Base-by-base conservation (phyloP, 768 basidiomycete species). In the Lactifluus subvellereus region DNA sequence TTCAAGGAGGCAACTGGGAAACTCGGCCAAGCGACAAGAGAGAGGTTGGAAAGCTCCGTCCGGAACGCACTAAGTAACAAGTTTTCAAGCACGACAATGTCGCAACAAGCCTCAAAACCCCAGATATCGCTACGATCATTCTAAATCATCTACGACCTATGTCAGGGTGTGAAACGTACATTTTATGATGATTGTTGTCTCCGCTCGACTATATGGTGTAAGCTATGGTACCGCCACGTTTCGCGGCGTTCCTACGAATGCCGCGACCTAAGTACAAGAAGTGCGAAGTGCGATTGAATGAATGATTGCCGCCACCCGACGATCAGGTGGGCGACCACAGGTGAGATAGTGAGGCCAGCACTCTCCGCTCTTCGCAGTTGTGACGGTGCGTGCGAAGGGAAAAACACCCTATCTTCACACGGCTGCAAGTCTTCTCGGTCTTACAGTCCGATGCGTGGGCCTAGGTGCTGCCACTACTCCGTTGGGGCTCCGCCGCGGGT, bases 61-160 rank as follows among this genome's bases (percentile, higher is more conserved):
- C 61, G 67, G 27, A 58, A 43, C 20, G 67, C 61, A 8, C 42
- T 68, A 4, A 61, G 61, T 51, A 62, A 53, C 56, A 66, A 54
- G 52, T 11, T 42, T 3, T 30, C 61, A 20, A 43, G 42, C 40
- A 32, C 40, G 11, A 7, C 65, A 13, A 6, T 51, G 47, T 27
- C 47, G 18, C 61, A 61, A 38, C 58, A 53, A 22, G 43, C 54
- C 18, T 42, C 61, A 30, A 68, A 67, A 47, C 67, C 67, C 2
- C 67, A 68, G 38, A 68, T 68, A 59, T 68, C 65, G 7, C 61
- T 68, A 37, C 65, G 67, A 32, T 66, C 67, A 30, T 68, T 68
- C 11, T 68, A 47, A 54, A 54, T 33, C 50, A 51, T 33, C 30
- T 30, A n/a, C 40, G 30, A 52, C 59, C 22, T 50, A 48, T 47